Conservation (phyloP, 495 filamentous ascomycete genomes). For the Penicillium roqueforti region DNA sequence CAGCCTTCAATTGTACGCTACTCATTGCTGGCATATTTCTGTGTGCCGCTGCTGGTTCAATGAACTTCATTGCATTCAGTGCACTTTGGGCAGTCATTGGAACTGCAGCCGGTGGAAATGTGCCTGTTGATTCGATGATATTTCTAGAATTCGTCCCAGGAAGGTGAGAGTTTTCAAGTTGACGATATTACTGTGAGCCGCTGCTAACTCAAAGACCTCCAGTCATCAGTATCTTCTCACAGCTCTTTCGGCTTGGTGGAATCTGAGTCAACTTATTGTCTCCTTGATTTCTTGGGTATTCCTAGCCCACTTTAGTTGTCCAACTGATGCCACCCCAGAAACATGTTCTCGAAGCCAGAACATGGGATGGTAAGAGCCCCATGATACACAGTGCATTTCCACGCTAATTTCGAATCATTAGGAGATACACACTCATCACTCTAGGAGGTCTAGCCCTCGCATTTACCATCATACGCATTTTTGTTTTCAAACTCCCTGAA, state of each 20-base stretch:
- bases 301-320: constrained; percentile 31
- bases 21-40: constrained; percentile 29
- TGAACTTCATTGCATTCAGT: constrained; percentile 32
- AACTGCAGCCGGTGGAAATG: constrained; percentile 33
- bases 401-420: background rate
- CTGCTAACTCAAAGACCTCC: background rate
- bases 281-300: constrained; percentile 34
- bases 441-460: constrained; percentile 25
- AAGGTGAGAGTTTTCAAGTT: constrained; percentile 6
- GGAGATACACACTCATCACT: constrained; percentile 34
- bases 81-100: constrained; percentile 34
- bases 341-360: constrained; percentile 27
- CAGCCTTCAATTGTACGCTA: constrained; percentile 30
- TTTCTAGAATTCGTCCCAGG: constrained; percentile 31
- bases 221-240: constrained; percentile 33
- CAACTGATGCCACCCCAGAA: constrained; percentile 23
- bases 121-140: constrained; percentile 33
- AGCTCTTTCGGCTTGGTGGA: constrained; percentile 34
- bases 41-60: constrained; percentile 26
- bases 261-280: constrained; percentile 31
- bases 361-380: constrained; percentile 30
- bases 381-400: background rate
- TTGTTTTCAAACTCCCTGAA: constrained; percentile 33
- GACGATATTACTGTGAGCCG: background rate
- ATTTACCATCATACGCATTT: constrained; percentile 30